Evolutionary conservation across 129 eudicot species (phyloP).

Genomic region (Silybum marianum): DNA sequence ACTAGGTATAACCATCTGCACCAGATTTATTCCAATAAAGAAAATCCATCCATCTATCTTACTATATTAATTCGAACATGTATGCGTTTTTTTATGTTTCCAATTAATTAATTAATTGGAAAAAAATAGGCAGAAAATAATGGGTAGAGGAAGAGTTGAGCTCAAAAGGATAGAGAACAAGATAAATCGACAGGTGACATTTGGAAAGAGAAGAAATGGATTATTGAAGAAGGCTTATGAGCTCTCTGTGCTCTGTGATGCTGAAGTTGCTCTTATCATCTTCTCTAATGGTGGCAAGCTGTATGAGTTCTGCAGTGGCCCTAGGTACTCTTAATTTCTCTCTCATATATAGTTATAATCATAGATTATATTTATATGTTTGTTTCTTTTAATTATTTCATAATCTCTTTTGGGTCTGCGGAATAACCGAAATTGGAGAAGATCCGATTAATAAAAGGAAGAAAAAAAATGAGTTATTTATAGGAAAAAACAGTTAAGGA

Average conservation of each 20-base stretch:
- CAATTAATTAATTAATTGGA: not conserved
- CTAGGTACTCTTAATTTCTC: slow-evolving; percentile 34
- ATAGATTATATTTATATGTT: not conserved
- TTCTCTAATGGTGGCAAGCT: slow-evolving; percentile 40
- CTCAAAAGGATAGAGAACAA: slow-evolving; percentile 38
- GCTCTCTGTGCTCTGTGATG: slow-evolving; percentile 75
- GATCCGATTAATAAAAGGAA: not conserved
- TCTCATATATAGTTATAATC: not conserved
- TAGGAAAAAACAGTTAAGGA: not conserved
- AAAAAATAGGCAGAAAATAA: not conserved
- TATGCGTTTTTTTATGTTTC: not conserved
- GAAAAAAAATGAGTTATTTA: not conserved
- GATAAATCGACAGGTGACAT: slow-evolving; percentile 39
- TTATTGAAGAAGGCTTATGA: slow-evolving; percentile 45
- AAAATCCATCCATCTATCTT: not conserved
- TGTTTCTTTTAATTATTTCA: not conserved
- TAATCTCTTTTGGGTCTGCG: not conserved
- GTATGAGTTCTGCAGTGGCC: slow-evolving; percentile 37
- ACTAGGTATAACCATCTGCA: slow-evolving; percentile 15
- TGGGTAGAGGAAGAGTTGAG: slow-evolving; percentile 44
- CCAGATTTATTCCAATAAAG: slow-evolving; percentile 2
- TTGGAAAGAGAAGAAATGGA: slow-evolving; percentile 37
- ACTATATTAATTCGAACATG: not conserved
- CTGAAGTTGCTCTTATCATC: slow-evolving; percentile 58
- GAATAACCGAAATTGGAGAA: not conserved